Evolutionary conservation across 1,284 basidiomycete genomes (phyloP).

Genomic region (Somion occarium): DNA sequence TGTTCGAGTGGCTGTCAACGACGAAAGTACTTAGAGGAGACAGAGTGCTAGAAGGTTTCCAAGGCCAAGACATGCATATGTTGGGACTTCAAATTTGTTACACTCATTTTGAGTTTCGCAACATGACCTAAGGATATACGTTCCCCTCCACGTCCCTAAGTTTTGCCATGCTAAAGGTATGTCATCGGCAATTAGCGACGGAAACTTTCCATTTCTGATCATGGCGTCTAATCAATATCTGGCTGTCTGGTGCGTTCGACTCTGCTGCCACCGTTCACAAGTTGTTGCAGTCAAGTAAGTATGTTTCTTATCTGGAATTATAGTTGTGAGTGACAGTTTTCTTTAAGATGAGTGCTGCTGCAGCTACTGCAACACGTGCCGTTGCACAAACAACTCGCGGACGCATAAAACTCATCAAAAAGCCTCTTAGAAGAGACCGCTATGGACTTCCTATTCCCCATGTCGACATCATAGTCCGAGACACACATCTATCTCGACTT

Average conservation of each 20-base stretch:
- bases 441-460: slow-evolving; percentile 64
- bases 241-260: not conserved
- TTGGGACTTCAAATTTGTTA: too few relatives aligned
- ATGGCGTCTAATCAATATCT: not conserved
- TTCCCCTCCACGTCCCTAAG: too few relatives aligned
- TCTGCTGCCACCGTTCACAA: not conserved
- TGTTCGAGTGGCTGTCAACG: too few relatives aligned
- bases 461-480: slow-evolving; percentile 55
- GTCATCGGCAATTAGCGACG: not conserved
- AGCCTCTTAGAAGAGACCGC: slow-evolving; percentile 31
- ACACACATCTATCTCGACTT: slow-evolving; percentile 75
- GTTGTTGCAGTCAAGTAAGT: not conserved
- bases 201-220: not conserved
- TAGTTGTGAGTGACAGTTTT: not conserved
- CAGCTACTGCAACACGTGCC: slow-evolving; percentile 11
- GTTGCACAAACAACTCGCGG: not conserved
- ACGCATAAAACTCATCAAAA: slow-evolving; percentile 39
- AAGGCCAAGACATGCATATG: too few relatives aligned
- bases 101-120: too few relatives aligned
- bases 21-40: too few relatives aligned
- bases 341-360: slow-evolving; percentile 8
- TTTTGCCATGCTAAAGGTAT: too few relatives aligned
- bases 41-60: too few relatives aligned
- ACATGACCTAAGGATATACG: too few relatives aligned
- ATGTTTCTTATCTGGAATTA: not conserved